These are phyloP conservation scores for Juglanconis oblonga DNA, from an alignment of 2,329 filamentous ascomycete species.

Conservation along the genomic window DNA sequence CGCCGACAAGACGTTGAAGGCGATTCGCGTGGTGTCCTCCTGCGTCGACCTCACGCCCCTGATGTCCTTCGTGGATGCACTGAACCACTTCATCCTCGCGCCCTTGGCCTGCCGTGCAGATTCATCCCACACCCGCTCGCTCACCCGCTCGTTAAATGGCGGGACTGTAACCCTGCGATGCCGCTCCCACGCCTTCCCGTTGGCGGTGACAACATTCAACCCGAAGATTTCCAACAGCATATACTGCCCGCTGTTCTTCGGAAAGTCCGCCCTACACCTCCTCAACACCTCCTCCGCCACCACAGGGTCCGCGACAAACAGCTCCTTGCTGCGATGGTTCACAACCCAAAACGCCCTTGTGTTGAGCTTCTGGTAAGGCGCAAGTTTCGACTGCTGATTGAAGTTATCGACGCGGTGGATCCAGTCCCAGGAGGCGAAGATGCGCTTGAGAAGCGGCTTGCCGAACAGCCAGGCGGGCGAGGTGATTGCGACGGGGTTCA, in stretches of 20 bases:
- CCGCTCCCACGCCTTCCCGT: constrained; percentile 1
- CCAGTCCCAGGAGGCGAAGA: constrained; percentile 1
- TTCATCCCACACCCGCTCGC: constrained; percentile 5
- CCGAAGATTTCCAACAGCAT: constrained; percentile 3
- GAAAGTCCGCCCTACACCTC: background rate
- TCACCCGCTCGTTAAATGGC: constrained; percentile 6
- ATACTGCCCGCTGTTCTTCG: background rate
- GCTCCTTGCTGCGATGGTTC: background rate
- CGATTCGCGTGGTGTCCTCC: constrained; percentile 1
- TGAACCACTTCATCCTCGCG: background rate
- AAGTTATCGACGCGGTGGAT: constrained; percentile 1
- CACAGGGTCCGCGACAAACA: background rate
- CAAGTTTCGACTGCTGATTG: background rate
- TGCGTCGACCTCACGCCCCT: background rate
- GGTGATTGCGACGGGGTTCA: constrained; percentile 27
- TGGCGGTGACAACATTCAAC: constrained; percentile 1
- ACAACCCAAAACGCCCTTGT: constrained; percentile 4
- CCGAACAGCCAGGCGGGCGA: constrained; percentile 1
- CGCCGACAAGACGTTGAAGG: constrained; percentile 1
- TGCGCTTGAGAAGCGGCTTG: background rate
- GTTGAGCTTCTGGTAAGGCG: background rate
- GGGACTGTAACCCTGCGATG: background rate
- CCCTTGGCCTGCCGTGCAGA: background rate
- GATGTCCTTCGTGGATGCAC: background rate
- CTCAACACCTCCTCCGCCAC: background rate